phyloP scores from a whole-genome alignment of 2,329 filamentous ascomycete species.

The Aspergillus aculeatus region DNA sequence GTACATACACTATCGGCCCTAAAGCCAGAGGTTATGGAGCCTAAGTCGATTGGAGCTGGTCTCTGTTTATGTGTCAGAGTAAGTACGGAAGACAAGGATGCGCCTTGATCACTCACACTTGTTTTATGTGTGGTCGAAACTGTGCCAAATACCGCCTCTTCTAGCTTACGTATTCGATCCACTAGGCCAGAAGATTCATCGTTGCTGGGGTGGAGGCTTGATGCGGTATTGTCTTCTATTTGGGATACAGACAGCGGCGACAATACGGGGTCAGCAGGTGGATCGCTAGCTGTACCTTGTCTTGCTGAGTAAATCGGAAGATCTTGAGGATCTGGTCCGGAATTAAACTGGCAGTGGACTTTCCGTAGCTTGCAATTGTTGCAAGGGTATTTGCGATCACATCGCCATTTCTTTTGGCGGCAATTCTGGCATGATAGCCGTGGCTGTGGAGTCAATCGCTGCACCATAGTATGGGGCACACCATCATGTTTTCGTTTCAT shows the following conservation, averaged over 20 bases:
- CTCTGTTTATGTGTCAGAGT: not conserved
- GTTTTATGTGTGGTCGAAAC: not conserved
- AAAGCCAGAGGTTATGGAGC: not conserved
- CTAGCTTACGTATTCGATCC: not conserved
- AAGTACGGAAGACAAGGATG: not conserved
- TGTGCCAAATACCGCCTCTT: constrained; percentile 1
- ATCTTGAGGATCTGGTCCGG: constrained; percentile 1
- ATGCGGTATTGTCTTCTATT: not conserved
- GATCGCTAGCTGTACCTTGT: not conserved
- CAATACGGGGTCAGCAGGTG: not conserved
- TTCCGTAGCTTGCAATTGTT: constrained; percentile 21
- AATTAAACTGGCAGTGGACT: constrained; percentile 19
- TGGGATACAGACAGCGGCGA: not conserved
- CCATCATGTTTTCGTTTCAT: constrained; percentile 1
- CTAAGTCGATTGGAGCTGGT: not conserved
- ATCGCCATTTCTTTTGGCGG: constrained; percentile 25
- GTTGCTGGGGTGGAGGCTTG: not conserved
- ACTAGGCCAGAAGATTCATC: not conserved
- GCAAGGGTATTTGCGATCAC: constrained; percentile 24
- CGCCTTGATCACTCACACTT: not conserved
- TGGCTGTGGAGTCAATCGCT: constrained; percentile 11
- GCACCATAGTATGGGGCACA: constrained; percentile 2
- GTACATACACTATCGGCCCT: not conserved
- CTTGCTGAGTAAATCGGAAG: not conserved
- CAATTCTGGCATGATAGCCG: constrained; percentile 21